A percentile compares a stretch with the other conserved stretches of the same genome.
These are phyloP conservation scores for Helichrysum umbraculigerum DNA, from an alignment of 129 eudicot genomes.

Conservation along the genomic window DNA sequence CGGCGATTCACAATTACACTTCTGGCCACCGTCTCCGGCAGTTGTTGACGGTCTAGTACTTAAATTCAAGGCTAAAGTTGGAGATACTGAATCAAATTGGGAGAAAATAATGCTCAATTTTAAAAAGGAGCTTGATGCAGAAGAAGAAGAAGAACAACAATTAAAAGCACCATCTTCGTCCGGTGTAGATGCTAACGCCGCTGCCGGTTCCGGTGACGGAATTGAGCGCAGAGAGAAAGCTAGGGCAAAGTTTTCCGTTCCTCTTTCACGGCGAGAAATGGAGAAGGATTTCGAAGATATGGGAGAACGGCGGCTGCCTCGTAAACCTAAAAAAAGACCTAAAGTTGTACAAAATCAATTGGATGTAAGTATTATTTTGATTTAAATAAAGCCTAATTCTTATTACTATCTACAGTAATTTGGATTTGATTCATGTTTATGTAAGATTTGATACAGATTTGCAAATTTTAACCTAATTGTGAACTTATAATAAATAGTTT, in stretches of 20 bases:
- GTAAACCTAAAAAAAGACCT: slow-evolving; percentile 71
- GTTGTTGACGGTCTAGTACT: slow-evolving; percentile 26
- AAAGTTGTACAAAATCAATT: slow-evolving; percentile 57
- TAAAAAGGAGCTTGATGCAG: slow-evolving; percentile 28
- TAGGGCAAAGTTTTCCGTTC: slow-evolving; percentile 60
- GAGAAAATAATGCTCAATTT: slow-evolving; percentile 36
- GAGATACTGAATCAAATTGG: slow-evolving; percentile 39
- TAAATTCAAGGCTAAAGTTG: slow-evolving; percentile 30
- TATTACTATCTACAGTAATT: not conserved
- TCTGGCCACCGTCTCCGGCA: slow-evolving; percentile 37
- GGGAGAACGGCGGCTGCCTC: slow-evolving; percentile 51
- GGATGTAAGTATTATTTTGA: slow-evolving; percentile 49
- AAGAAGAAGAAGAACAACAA: slow-evolving; percentile 18
- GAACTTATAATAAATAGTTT: not conserved
- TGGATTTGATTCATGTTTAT: not conserved
- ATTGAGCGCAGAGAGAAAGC: slow-evolving; percentile 39
- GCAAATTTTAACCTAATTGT: not conserved
- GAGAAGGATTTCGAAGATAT: slow-evolving; percentile 72
- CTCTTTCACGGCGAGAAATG: slow-evolving; percentile 68
- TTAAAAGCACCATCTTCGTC: slow-evolving; percentile 21
- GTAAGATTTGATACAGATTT: not conserved
- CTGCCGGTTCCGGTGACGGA: slow-evolving; percentile 1
- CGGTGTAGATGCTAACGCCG: slow-evolving; percentile 25
- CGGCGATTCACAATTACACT: slow-evolving; percentile 8
- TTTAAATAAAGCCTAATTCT: not conserved